Evolutionary conservation across 305 asterid species (phyloP), one percentile per base, ranked within the genome.

Genomic region (Fraxinus ornus): DNA sequence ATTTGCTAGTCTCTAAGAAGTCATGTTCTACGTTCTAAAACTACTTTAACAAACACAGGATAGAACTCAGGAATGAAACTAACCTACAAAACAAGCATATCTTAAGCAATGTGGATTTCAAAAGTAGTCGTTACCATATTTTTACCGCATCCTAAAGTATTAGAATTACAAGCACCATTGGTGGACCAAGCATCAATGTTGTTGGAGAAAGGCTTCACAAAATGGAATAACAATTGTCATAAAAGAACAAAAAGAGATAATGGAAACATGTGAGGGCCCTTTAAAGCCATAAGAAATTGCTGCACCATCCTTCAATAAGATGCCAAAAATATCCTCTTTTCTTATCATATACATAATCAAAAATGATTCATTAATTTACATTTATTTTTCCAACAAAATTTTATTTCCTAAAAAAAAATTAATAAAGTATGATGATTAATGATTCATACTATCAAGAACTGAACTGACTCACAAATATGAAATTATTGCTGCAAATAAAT

Each of bases 181-280:
- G 84, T 81, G 86, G 89, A 81, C 86, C 86, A 84, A 80, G 80
- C 36, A 78, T 86, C 84, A 85, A 86, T 80, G 55, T 32, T 66
- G 30, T 84, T 82, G 79, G 76, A 78, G 78, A 72, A 76, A 70
- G 75, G 70, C 86, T 78, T 84, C 86, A 86, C 85, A 86, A 79
- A 87, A 82, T 73, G 80, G 89, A 86, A 88, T 72, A 85, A 79
- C 64, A 78, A 85, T 83, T 74, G 60, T 79, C 88, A 85, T 64
- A 73, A 86, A 83, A 78, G 84, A 86, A 85, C 91, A 87, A 90
- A 89, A 84, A 68, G 84, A 79, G 89, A 78, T 15, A 76, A 70
- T 76, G 64, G 79, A 85, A 77, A 84, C 84, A 81, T 77, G 78
- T 81, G 90, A 87, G 86, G 86, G 85, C 87, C 88, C 83, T 83